These are phyloP conservation scores for Boletellus dicymbophilus DNA, from an alignment of 1,284 basidiomycete species.

Conservation along the genomic window DNA sequence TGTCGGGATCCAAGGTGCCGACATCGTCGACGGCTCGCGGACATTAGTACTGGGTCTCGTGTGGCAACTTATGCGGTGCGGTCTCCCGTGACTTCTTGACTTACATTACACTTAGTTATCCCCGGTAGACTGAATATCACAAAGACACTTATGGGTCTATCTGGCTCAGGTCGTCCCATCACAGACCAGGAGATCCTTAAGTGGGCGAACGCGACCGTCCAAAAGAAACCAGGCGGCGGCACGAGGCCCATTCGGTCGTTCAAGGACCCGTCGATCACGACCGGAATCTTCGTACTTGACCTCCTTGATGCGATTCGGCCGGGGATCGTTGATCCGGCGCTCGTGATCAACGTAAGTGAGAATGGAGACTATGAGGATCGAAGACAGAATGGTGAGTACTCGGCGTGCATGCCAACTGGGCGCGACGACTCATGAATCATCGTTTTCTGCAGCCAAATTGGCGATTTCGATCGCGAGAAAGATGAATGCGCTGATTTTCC, in stretches of 20 bases:
- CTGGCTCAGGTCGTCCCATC: constrained; percentile 76
- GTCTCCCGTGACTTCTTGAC: too few relatives aligned
- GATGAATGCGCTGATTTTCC: constrained; percentile 95
- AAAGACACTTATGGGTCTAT: constrained; percentile 84
- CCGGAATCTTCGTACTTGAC: constrained; percentile 93
- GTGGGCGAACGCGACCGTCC: constrained; percentile 94
- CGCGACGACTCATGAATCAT: too few relatives aligned
- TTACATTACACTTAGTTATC: background rate
- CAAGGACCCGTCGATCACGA: constrained; percentile 92
- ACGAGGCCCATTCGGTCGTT: constrained; percentile 77
- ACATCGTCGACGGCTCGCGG: constrained; percentile 91
- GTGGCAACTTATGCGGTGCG: constrained; percentile 95
- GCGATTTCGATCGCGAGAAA: constrained; percentile 98
- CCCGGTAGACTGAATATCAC: constrained; percentile 75
- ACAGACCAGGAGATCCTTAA: constrained; percentile 93
- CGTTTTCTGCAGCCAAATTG: constrained; percentile 70
- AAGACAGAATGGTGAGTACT: constrained; percentile 85
- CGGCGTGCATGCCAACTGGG: too few relatives aligned
- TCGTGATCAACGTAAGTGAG: constrained; percentile 71
- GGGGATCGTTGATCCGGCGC: constrained; percentile 91
- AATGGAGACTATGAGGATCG: constrained; percentile 85
- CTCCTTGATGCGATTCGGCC: constrained; percentile 90
- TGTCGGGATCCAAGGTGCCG: constrained; percentile 96
- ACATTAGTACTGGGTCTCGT: constrained; percentile 95
- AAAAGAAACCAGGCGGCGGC: constrained; percentile 67